phyloP scores from a whole-genome alignment of 169 alveolate genomes.

The Toxoplasma gondii region DNA sequence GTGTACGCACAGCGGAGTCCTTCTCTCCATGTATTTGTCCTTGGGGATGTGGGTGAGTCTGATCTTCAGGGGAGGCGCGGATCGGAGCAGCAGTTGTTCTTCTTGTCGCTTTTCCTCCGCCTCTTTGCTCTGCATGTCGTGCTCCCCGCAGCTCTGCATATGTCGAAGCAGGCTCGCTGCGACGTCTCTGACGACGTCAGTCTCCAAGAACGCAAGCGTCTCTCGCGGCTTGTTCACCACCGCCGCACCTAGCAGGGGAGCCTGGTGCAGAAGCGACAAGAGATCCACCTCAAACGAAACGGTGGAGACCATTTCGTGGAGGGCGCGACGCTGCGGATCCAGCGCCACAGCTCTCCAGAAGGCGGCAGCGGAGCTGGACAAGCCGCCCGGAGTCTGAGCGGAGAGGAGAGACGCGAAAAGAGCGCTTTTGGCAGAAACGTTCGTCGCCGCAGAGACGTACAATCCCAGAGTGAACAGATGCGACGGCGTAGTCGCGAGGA shows the following conservation, averaged over 20 bases:
- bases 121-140: background rate
- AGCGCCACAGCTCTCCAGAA: background rate
- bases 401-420: background rate
- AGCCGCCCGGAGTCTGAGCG: background rate
- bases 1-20: background rate
- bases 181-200: background rate
- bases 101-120: background rate
- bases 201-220: background rate
- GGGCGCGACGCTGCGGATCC: background rate
- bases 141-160: background rate
- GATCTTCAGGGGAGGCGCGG: background rate
- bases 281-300: slow-evolving; percentile 17
- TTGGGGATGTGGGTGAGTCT: background rate
- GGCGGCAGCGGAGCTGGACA: background rate
- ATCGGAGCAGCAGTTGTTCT: background rate
- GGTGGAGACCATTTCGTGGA: slow-evolving; percentile 26
- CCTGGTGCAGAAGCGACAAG: background rate
- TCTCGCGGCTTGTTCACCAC: background rate
- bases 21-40: background rate
- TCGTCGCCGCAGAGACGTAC: slow-evolving; percentile 4
- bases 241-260: background rate
- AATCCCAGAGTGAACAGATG: background rate
- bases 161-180: background rate
- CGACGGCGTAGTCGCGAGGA: background rate
- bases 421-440: background rate